Conservation (phyloP, 179 eudicot genomes). For the Silene vulgaris region DNA sequence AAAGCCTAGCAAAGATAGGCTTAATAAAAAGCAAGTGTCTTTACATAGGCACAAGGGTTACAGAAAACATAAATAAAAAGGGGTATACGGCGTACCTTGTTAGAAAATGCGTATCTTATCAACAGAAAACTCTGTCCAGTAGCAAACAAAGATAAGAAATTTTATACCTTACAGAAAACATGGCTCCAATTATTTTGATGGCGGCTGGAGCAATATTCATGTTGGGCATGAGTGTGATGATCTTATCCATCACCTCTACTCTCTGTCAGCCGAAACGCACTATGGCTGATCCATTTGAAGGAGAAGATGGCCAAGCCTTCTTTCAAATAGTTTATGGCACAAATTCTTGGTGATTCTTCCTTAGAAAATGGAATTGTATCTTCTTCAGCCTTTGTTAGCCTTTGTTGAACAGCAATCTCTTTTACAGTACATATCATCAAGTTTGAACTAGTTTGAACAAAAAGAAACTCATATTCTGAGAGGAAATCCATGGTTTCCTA, state of each 20-base stretch:
- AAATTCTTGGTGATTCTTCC: constrained; percentile 17
- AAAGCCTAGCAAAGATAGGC: constrained; percentile 14
- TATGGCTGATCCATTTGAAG: constrained; percentile 27
- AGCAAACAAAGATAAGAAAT: not conserved
- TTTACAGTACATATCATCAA: not conserved
- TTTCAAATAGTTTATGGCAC: constrained; percentile 22
- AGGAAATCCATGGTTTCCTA: constrained; percentile 1
- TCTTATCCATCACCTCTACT: constrained; percentile 22
- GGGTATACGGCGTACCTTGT: not conserved
- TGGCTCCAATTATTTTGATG: constrained; percentile 24
- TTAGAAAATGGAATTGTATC: not conserved
- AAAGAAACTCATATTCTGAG: not conserved
- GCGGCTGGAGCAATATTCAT: constrained; percentile 22
- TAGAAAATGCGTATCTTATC: not conserved
- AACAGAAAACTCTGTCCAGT: not conserved
- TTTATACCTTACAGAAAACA: not conserved
- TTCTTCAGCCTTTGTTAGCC: not conserved
- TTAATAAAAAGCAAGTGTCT: constrained; percentile 12
- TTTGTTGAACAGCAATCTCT: not conserved
- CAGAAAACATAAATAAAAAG: not conserved
- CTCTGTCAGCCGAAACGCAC: constrained; percentile 21
- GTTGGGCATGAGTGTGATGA: constrained; percentile 32
- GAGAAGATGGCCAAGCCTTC: constrained; percentile 29
- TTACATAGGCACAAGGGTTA: constrained; percentile 10
- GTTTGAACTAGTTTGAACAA: not conserved